Evolutionary conservation across 1,284 basidiomycete species (phyloP).

Genomic region (Malassezia nana): DNA sequence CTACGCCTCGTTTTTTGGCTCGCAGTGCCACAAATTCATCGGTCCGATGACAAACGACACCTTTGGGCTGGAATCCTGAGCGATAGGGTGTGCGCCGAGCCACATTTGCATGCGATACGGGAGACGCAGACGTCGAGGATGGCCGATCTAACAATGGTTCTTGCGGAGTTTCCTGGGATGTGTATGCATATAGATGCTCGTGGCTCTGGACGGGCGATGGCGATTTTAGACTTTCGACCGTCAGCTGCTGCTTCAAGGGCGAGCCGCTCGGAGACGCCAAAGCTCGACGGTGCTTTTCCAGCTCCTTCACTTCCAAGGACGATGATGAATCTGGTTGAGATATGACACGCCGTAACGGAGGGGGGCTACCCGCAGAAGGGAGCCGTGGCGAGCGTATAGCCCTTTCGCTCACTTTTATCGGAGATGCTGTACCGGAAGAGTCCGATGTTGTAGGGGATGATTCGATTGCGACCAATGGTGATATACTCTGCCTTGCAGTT

Average conservation of each 20-base stretch:
- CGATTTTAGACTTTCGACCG: background rate
- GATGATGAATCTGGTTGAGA: background rate
- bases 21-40: conserved; percentile 24
- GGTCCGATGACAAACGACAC: conserved; percentile 26
- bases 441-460: background rate
- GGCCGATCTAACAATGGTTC: background rate
- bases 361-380: background rate
- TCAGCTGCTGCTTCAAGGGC: background rate
- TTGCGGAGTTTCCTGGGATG: background rate
- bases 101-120: background rate
- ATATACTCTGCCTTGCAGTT: background rate
- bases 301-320: background rate
- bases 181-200: background rate
- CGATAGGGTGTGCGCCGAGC: conserved; percentile 17
- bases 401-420: background rate
- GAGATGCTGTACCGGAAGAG: background rate
- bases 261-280: background rate
- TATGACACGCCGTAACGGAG: background rate
- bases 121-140: background rate
- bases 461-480: background rate
- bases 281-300: background rate
- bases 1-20: conserved; percentile 15
- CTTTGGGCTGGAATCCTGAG: conserved; percentile 38
- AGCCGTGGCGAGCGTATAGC: background rate
- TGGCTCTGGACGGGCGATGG: background rate